Evolutionary conservation across 2,329 filamentous ascomycete species (phyloP).

Genomic region (Didymella lethalis): DNA sequence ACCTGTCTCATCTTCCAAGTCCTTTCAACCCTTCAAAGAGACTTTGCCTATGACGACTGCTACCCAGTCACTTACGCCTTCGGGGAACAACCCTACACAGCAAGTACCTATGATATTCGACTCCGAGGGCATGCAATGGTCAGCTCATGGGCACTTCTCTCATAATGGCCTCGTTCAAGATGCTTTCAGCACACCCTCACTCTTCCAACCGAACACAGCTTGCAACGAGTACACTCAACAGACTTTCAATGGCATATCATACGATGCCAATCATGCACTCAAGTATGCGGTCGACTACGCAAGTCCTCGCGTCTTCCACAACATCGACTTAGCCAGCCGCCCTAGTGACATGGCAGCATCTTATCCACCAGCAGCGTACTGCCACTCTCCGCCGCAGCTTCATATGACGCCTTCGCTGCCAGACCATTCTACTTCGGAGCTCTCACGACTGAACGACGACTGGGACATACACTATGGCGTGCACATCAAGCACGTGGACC

Average conservation of each 20-base stretch:
- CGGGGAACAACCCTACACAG: constrained; percentile 7
- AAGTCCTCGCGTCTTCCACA: constrained; percentile 37
- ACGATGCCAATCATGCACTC: constrained; percentile 34
- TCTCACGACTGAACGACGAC: constrained; percentile 38
- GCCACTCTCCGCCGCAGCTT: constrained; percentile 38
- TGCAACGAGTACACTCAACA: constrained; percentile 27
- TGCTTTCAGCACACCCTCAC: constrained; percentile 23
- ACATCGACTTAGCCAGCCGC: constrained; percentile 24
- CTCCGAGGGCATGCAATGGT: constrained; percentile 34
- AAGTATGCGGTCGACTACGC: constrained; percentile 28
- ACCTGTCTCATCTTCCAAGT: constrained; percentile 24
- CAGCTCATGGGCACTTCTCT: constrained; percentile 24
- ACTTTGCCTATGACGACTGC: constrained; percentile 28
- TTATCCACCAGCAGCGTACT: constrained; percentile 45
- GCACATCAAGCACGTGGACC: constrained; percentile 31
- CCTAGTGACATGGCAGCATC: constrained; percentile 28
- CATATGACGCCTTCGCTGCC: constrained; percentile 33
- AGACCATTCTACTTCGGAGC: constrained; percentile 28
- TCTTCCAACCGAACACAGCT: constrained; percentile 19
- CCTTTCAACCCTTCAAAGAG: constrained; percentile 21
- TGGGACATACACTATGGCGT: constrained; percentile 31
- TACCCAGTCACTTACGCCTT: constrained; percentile 21
- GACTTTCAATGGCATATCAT: constrained; percentile 31
- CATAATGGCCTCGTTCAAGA: constrained; percentile 24
- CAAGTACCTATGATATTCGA: constrained; percentile 28